Evolutionary conservation across 1,139 yeast species (phyloP).

Genomic region (Candida smagusa): DNA sequence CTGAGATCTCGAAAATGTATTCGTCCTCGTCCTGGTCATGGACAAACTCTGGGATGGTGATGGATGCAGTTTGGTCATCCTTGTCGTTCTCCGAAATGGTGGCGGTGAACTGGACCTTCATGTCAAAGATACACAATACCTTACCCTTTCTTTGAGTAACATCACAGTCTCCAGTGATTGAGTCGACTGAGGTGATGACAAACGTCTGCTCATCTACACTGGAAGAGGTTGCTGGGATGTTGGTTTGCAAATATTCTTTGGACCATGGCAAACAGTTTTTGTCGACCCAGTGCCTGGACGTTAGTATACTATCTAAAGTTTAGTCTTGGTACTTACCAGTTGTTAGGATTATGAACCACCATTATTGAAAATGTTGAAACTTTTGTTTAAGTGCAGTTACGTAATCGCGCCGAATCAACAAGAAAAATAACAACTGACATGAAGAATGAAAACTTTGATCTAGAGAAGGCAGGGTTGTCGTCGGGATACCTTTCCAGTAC

Average conservation of each 20-base stretch:
- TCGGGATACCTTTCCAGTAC: conserved; percentile 4
- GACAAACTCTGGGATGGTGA: conserved; percentile 61
- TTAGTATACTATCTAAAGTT: conserved; percentile 13
- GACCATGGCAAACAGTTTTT: conserved; percentile 80
- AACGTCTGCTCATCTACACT: conserved; percentile 34
- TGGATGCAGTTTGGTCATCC: conserved; percentile 18
- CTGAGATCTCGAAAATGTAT: conserved; percentile 50
- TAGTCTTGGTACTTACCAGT: conserved; percentile 52
- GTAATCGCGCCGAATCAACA: not conserved
- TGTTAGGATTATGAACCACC: conserved; percentile 82
- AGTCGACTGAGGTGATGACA: conserved; percentile 36
- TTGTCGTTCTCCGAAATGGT: conserved; percentile 27
- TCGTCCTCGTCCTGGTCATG: conserved; percentile 71
- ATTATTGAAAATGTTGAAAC: conserved; percentile 22
- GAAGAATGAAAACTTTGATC: conserved; percentile 5
- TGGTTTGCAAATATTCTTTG: conserved; percentile 50
- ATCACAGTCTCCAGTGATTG: conserved; percentile 70
- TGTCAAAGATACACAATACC: conserved; percentile 70
- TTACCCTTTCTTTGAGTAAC: conserved; percentile 81
- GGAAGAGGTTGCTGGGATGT: conserved; percentile 35
- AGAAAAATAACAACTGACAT: not conserved
- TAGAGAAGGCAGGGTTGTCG: conserved; percentile 7
- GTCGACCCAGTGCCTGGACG: conserved; percentile 78
- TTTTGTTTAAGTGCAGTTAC: not conserved
- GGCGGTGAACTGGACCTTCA: conserved; percentile 50